Evolutionary conservation across 1,284 basidiomycete species (phyloP), one percentile per base, ranked within the genome.

Genomic region (Porodaedalea pini): DNA sequence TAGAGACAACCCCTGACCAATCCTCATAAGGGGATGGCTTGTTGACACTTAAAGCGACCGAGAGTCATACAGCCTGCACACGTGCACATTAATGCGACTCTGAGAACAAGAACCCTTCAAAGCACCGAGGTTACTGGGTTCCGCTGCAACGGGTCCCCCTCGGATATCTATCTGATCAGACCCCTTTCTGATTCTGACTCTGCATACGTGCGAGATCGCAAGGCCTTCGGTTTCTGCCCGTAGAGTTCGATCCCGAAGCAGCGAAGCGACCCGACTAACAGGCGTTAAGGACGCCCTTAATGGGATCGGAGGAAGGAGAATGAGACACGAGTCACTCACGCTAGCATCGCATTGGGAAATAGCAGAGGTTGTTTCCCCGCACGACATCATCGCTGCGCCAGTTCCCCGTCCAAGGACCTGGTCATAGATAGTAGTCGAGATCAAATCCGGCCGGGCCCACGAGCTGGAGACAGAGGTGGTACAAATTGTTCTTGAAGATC

Each of bases 281-380:
- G 45, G 45, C 45, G 45, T 47, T 47, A 32, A 8, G 15, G 2
- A 29, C 29, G 45, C n/a, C 27, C 21, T 4, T 47, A 31, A 34
- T 13, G 32, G 32, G 32, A 34, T 6, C 25, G 29, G 44, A 47
- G 31, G 25, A 7, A 15, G 23, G 25, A 27, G 25, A 47, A 25
- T 4, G 25, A 8, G 19, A 41, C 13, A 4, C 19, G 19, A 27
- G 34, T 15, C 19, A 41, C n/a, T 17, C 8, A 8, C 4, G 40
- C 40, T 29, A 47, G 45, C 13, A 19, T 27, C 8, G 44, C 27
- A 45, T 47, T 47, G 25, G 29, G 25, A 25, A 25, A 31, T n/a
- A 31, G 7, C 39, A 31, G 25, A 40, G 47, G 8, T 23, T 50
- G 55, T 51, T 51, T 50, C 47, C 55, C 47, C 47, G 37, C 47